Conservation (phyloP, 73 alveolate species). For the Paramecium biaurelia region DNA sequence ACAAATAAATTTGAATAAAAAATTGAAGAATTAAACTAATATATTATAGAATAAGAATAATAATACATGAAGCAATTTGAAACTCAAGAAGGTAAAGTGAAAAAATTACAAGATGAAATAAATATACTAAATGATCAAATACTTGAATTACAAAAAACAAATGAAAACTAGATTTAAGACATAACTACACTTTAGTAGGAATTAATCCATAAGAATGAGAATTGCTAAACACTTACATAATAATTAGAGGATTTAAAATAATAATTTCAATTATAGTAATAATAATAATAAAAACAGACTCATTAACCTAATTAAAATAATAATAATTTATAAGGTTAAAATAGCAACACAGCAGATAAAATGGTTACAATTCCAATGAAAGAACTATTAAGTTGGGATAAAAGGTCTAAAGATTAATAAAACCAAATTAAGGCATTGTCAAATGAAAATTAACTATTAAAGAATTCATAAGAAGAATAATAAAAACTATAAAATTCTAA, state of each 20-base stretch:
- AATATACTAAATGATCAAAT: neutral
- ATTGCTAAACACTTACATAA: neutral
- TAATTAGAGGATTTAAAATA: neutral
- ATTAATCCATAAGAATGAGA: neutral
- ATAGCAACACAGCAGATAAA: neutral
- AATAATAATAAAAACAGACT: neutral
- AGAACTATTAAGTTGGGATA: slow-evolving; percentile 2
- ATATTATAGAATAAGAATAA: neutral
- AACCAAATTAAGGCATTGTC: slow-evolving; percentile 10
- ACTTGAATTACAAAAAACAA: neutral
- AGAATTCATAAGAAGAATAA: slow-evolving; percentile 1
- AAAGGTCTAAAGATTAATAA: slow-evolving; percentile 34
- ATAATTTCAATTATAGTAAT: neutral
- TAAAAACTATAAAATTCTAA: neutral
- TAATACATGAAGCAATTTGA: neutral
- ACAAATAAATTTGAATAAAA: neutral
- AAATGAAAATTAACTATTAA: neutral
- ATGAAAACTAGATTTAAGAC: neutral
- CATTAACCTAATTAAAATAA: neutral
- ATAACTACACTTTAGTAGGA: neutral
- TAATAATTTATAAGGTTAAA: neutral
- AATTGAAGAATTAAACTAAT: neutral
- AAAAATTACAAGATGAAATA: neutral
- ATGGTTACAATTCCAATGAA: slow-evolving; percentile 27
- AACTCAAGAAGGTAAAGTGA: neutral